Conservation (phyloP, 768 basidiomycete species). For the Mycena pura region DNA sequence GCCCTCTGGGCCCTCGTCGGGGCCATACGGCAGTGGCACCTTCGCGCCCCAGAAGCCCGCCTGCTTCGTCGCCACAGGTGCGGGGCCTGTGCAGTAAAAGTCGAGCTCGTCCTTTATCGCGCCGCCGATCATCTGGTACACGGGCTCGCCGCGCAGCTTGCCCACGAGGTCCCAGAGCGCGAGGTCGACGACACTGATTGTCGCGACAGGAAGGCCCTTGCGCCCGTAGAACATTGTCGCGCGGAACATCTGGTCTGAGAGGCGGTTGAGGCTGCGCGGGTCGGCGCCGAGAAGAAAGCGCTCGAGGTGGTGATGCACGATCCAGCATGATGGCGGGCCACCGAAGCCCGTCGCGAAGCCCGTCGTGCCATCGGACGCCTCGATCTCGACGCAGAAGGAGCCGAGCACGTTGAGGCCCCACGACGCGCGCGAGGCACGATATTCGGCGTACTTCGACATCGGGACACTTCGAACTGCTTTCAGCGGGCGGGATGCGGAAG, state of each 20-base stretch:
- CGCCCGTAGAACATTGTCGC: slow-evolving; percentile 40
- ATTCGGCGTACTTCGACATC: slow-evolving; percentile 36
- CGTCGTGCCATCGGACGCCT: slow-evolving; percentile 38
- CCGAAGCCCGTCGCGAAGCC: slow-evolving; percentile 40
- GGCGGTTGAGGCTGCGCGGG: slow-evolving; percentile 36
- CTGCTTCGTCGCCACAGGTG: slow-evolving; percentile 32
- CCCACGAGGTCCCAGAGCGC: slow-evolving; percentile 40
- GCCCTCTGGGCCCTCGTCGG: slow-evolving; percentile 34
- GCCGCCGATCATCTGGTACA: slow-evolving; percentile 42
- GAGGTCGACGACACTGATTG: slow-evolving; percentile 40
- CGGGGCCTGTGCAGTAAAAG: slow-evolving; percentile 38
- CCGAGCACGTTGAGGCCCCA: slow-evolving; percentile 40
- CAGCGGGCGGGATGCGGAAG: not conserved
- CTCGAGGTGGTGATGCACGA: slow-evolving; percentile 36
- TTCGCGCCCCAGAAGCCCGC: slow-evolving; percentile 40
- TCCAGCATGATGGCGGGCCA: slow-evolving; percentile 41
- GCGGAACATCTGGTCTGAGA: slow-evolving; percentile 40
- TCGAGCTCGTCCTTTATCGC: slow-evolving; percentile 35
- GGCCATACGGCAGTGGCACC: slow-evolving; percentile 39
- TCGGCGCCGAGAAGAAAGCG: slow-evolving; percentile 39
- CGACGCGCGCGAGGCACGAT: slow-evolving; percentile 34
- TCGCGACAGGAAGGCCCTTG: slow-evolving; percentile 38
- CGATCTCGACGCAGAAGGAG: slow-evolving; percentile 37
- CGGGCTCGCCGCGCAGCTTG: slow-evolving; percentile 38
- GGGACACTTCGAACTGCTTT: slow-evolving; percentile 24